phyloP scores from a whole-genome alignment of 2,329 filamentous ascomycete genomes.

The Alternaria sp. region DNA sequence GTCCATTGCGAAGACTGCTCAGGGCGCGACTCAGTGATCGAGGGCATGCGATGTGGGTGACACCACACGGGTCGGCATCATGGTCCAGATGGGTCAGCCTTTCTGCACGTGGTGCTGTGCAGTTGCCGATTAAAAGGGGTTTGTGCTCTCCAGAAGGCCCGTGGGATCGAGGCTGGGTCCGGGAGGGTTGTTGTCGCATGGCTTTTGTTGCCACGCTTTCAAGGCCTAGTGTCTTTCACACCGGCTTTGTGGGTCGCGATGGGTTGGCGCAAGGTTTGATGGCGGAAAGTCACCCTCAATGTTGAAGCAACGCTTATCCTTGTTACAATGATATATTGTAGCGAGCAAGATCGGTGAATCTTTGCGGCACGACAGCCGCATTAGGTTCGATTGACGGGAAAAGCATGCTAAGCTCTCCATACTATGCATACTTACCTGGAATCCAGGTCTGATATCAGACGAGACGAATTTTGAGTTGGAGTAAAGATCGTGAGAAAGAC shows the following conservation, averaged over 20 bases:
- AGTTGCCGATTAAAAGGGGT: background rate
- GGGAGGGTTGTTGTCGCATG: conserved; percentile 11
- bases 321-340: conserved; percentile 3
- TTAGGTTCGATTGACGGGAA: conserved; percentile 2
- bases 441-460: background rate
- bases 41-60: background rate
- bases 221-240: background rate
- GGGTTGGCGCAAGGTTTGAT: conserved; percentile 10
- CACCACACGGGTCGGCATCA: background rate
- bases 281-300: conserved; percentile 10
- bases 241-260: conserved; percentile 1
- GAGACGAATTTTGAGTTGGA: background rate
- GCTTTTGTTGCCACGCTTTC: conserved; percentile 12
- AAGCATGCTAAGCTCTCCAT: conserved; percentile 10
- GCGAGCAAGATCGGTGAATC: background rate
- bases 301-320: conserved; percentile 1
- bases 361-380: conserved; percentile 1
- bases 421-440: conserved; percentile 7
- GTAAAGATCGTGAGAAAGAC: background rate
- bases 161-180: background rate
- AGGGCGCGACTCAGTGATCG: background rate
- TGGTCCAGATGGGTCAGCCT: background rate
- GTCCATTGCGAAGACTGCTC: background rate
- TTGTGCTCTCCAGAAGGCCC: conserved; percentile 19
- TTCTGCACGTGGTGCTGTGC: background rate